Percentiles rank a stretch among this genome's conserved stretches.
These are phyloP conservation scores for Epipyxis sp. DNA, from an alignment of 108 stramenopile genomes.

Conservation along the genomic window DNA sequence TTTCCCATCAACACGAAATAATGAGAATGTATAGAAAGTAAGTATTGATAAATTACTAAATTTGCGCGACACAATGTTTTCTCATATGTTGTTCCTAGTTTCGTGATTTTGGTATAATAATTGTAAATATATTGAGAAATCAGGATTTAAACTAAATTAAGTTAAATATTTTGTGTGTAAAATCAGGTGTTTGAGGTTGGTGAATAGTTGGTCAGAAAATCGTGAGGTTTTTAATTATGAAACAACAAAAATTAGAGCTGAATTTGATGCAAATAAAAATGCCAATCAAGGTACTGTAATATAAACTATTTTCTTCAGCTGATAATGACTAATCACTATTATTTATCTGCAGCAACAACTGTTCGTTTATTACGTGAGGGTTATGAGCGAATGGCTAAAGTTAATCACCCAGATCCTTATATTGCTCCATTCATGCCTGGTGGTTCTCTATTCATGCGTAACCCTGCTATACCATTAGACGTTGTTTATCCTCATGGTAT, in stretches of 20 bases:
- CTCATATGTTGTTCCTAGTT: too few species aligned
- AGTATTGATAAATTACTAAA: too few species aligned
- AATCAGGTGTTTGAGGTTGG: too few species aligned
- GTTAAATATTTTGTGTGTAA: too few species aligned
- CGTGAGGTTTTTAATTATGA: conserved; percentile 79
- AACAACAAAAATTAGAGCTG: conserved; percentile 64
- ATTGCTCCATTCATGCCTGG: conserved; percentile 89
- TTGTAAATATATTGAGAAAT: too few species aligned
- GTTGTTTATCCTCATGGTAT: conserved; percentile 64
- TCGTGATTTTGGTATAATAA: too few species aligned
- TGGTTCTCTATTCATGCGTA: conserved; percentile 94
- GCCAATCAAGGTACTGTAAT: background rate
- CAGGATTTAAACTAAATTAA: too few species aligned
- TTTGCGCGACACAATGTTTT: too few species aligned
- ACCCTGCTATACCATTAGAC: conserved; percentile 81
- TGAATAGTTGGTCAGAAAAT: conserved; percentile 81
- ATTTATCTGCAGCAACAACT: conserved; percentile 32
- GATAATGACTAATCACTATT: conserved; percentile 26
- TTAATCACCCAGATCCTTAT: conserved; percentile 85
- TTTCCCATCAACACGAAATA: too few species aligned
- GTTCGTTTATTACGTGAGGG: conserved; percentile 38
- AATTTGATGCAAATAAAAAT: conserved; percentile 64
- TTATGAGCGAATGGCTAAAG: conserved; percentile 53
- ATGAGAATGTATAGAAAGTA: too few species aligned
- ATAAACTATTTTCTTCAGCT: conserved; percentile 45